Percentiles rank a stretch among this genome's conserved stretches.
These are phyloP conservation scores for Torulaspora maleeae DNA, from an alignment of 805 yeast genomes.

Conservation along the genomic window DNA sequence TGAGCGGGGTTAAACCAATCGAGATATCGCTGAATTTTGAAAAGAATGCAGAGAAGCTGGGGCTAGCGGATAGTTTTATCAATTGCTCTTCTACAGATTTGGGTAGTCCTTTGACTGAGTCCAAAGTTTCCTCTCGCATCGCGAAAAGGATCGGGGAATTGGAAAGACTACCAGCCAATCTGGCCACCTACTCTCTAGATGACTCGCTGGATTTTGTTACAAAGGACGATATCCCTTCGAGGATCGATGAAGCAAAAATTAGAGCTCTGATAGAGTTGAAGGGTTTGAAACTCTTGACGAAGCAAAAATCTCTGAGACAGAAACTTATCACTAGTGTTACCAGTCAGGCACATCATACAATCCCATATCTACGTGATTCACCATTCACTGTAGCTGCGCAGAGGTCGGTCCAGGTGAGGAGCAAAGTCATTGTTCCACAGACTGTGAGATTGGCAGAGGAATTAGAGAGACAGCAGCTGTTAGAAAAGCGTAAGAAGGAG, in stretches of 20 bases:
- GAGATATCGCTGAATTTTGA: conserved; percentile 31
- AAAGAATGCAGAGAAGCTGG: conserved; percentile 30
- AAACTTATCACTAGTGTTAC: conserved; percentile 50
- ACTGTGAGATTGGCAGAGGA: conserved; percentile 74
- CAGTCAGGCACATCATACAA: conserved; percentile 51
- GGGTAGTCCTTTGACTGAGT: conserved; percentile 51
- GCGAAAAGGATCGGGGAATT: conserved; percentile 54
- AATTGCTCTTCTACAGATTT: conserved; percentile 34
- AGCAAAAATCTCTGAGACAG: conserved; percentile 68
- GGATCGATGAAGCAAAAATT: conserved; percentile 56
- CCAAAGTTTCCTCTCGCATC: conserved; percentile 48
- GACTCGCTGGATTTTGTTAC: conserved; percentile 41
- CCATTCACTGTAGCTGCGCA: conserved; percentile 62
- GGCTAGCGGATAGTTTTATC: conserved; percentile 31
- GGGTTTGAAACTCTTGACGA: conserved; percentile 56
- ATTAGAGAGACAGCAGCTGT: conserved; percentile 63
- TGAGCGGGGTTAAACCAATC: conserved; percentile 20
- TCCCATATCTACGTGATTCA: conserved; percentile 47
- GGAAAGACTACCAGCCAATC: conserved; percentile 62
- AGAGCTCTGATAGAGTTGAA: conserved; percentile 67
- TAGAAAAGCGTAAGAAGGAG: conserved; percentile 52
- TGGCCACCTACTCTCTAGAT: conserved; percentile 52
- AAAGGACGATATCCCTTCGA: conserved; percentile 43
- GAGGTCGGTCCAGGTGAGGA: conserved; percentile 62
- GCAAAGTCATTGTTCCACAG: conserved; percentile 65